Conservation (phyloP, 1,284 basidiomycete species). For the Cryptococcus floricola region DNA sequence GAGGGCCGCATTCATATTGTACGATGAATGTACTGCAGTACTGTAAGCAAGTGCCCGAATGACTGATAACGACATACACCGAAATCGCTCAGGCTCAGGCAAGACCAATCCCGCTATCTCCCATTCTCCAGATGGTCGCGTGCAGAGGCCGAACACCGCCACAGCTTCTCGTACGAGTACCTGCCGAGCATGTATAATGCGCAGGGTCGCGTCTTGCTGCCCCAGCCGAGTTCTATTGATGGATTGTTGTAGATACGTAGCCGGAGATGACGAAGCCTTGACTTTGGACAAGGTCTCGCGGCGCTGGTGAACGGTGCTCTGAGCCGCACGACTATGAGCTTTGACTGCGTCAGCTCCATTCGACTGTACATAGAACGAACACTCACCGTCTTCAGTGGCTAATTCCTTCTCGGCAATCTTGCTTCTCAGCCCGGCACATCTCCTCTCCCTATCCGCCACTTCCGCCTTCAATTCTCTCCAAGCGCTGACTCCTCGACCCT, state of each 20-base stretch:
- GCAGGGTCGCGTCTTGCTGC: constrained; percentile 23
- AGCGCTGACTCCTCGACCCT: constrained; percentile 2
- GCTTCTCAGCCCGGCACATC: constrained; percentile 16
- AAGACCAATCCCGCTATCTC: constrained; percentile 35
- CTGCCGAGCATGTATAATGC: constrained; percentile 32
- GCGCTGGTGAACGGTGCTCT: neutral
- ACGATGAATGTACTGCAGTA: constrained; percentile 22
- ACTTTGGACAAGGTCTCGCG: neutral
- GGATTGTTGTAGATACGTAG: neutral
- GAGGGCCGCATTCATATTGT: constrained; percentile 36
- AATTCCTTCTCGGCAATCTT: constrained; percentile 9
- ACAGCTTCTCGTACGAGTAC: constrained; percentile 40
- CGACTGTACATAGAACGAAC: neutral
- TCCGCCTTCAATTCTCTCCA: constrained; percentile 36
- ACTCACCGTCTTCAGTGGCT: constrained; percentile 16
- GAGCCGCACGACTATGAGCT: neutral
- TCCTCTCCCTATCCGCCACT: constrained; percentile 22
- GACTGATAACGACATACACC: constrained; percentile 22
- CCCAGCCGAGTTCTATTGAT: constrained; percentile 5
- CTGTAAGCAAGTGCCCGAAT: neutral
- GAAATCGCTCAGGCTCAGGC: constrained; percentile 29
- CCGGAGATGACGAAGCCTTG: neutral
- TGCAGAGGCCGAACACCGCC: constrained; percentile 33
- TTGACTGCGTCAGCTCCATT: neutral
- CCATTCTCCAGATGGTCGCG: constrained; percentile 22